Evolutionary conservation across 2,329 filamentous ascomycete genomes (phyloP).

Genomic region (Ramichloridium luteum): DNA sequence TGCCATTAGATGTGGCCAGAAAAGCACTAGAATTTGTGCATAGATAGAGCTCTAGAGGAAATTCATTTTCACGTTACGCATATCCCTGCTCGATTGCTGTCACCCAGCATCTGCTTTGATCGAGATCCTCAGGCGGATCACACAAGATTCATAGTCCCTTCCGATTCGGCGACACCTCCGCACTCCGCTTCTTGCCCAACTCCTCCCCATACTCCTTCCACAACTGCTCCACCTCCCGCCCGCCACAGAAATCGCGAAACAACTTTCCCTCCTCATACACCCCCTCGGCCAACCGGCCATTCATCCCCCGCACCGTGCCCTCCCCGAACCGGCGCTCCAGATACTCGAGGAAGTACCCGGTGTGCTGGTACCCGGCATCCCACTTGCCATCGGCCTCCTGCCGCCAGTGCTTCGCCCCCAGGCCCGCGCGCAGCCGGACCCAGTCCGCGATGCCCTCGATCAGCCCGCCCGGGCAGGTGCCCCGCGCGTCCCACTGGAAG

Average conservation of each 20-base stretch:
- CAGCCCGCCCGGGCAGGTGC: constrained; percentile 52
- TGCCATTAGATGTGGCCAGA: no score
- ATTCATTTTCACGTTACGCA: no score
- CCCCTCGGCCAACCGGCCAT: constrained; percentile 52
- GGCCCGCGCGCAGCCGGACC: constrained; percentile 62
- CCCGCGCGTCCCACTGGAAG: constrained; percentile 64
- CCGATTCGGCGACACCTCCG: no score
- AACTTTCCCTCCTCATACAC: constrained; percentile 48
- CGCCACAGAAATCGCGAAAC: constrained; percentile 27
- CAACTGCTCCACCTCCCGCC: constrained; percentile 51
- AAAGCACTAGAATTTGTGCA: no score
- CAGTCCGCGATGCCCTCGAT: constrained; percentile 91
- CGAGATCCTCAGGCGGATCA: no score
- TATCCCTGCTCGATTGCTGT: no score
- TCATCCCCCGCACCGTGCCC: constrained; percentile 44
- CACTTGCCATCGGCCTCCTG: constrained; percentile 48
- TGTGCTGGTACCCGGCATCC: constrained; percentile 83
- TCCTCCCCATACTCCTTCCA: constrained; percentile 59
- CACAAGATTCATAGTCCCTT: no score
- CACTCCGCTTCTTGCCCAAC: no score
- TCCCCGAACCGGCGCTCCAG: constrained; percentile 52
- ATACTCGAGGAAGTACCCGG: constrained; percentile 82
- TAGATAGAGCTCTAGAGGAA: no score
- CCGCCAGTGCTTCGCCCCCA: constrained; percentile 77
- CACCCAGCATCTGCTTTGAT: no score